Evolutionary conservation across 2,329 filamentous ascomycete species (phyloP), one percentile per base, ranked within the genome.

Genomic region (Diaporthe destruens): DNA sequence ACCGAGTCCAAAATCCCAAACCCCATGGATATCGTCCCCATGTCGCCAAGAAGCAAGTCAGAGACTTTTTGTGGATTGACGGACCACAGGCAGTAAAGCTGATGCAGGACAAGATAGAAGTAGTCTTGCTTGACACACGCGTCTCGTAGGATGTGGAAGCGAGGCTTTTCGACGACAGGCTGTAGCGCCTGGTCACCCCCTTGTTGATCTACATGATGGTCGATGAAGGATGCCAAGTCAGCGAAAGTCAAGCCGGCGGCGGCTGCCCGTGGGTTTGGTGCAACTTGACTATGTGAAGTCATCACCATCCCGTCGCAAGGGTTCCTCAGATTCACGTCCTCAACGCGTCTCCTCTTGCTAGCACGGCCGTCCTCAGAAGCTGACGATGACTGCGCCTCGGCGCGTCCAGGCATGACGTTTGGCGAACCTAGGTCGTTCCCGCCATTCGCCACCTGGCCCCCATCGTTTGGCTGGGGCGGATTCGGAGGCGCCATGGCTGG

Each of bases 41-140:
- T 61, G 56, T 76, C 16, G 20, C 44, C 42, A 29, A 32, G 12
- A 6, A 29, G 59, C 8, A 67, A 7, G 5, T 18, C 42, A 14
- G 71, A 57, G 12, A 61, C 44, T 8, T 16, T 20, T 9, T 63
- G 32, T 16, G 36, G 29, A 23, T 83, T 78, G 3, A 81, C 71
- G 4, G 85, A 86, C 86, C 87, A 89, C 25, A 87, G 77, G 77
- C 90, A 93, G 79, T 89, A 91, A 2, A 92, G 73, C 77, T 93
- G 91, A 77, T 93, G 92, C 16, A 93, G 78, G 7, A 87, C 84
- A 65, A 94, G 76, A 78, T 92, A 95, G 77, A 93, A 89, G 59
- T 83, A 74, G 78, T 95, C 93, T 6, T 85, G 80, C 0, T 78
- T 76, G 1, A 74, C 55, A 75, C 90, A 92, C 1, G 92, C 92